Evolutionary conservation across 225 moss, liverwort and hornwort genomes (phyloP).

Genomic region (Pseudoscleropodium purum): DNA sequence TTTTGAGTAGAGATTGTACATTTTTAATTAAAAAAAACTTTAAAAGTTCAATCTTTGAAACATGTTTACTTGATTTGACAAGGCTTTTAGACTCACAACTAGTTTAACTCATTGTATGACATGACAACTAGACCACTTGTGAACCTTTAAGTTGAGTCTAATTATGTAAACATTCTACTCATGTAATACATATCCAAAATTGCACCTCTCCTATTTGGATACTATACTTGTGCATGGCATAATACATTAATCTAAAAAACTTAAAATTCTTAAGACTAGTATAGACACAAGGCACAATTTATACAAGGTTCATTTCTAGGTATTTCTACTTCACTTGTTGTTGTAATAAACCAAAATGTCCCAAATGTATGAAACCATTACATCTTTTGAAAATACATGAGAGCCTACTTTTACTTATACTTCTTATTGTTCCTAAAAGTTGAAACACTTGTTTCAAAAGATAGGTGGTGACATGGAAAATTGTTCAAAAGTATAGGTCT

Average conservation of each 20-base stretch:
- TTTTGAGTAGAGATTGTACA: fast-evolving
- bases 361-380: neutral
- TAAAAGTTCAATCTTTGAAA: fast-evolving
- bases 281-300: fast-evolving
- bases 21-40: neutral
- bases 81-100: neutral
- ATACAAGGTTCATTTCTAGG: fast-evolving
- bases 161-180: neutral
- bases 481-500: neutral
- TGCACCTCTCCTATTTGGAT: neutral
- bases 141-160: neutral
- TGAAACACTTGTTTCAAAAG: neutral
- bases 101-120: fast-evolving
- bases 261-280: neutral
- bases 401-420: fast-evolving
- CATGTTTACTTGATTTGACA: neutral
- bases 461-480: neutral
- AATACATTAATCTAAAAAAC: fast-evolving
- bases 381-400: neutral
- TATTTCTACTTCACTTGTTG: no score
- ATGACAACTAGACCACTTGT: neutral
- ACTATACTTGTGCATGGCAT: neutral
- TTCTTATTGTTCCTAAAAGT: neutral
- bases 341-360: neutral
- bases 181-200: neutral